phyloP scores from a whole-genome alignment of 352 stramenopile genomes.

The Phytophthora pini region DNA sequence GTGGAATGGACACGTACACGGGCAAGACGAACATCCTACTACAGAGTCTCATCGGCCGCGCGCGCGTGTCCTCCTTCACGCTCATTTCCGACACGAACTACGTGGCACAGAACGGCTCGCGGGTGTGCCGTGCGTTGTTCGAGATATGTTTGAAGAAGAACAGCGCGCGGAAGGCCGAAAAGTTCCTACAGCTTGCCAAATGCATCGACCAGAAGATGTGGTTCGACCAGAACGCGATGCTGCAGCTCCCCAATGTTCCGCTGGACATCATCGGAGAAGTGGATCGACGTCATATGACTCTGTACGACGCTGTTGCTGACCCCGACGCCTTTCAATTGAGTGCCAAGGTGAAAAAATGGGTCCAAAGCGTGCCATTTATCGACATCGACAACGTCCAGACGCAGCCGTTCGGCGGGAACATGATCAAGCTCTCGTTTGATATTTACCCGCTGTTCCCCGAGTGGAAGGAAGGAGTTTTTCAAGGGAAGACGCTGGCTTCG shows the following conservation, averaged over 20 bases:
- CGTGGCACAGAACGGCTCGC: slow-evolving; percentile 98
- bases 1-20: slow-evolving; percentile 91
- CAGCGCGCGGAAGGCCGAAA: slow-evolving; percentile 87
- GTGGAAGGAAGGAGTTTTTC: slow-evolving; percentile 70
- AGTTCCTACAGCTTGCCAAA: slow-evolving; percentile 97
- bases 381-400: slow-evolving; percentile 78
- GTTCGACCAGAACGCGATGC: slow-evolving; percentile 96
- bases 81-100: slow-evolving; percentile 99
- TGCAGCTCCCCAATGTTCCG: slow-evolving; percentile 92
- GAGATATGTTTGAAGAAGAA: slow-evolving; percentile 97
- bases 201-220: slow-evolving; percentile 97
- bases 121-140: slow-evolving; percentile 98
- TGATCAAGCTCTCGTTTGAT: slow-evolving; percentile 93
- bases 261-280: slow-evolving; percentile 90
- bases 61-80: slow-evolving; percentile 95
- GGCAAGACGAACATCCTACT: slow-evolving; percentile 98
- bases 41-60: slow-evolving; percentile 82
- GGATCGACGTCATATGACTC: slow-evolving; percentile 68
- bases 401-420: slow-evolving; percentile 96
- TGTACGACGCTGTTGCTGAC: slow-evolving; percentile 65
- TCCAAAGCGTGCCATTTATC: slow-evolving; percentile 69
- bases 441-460: slow-evolving; percentile 70
- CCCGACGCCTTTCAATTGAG: slow-evolving; percentile 49
- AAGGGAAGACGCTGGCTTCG: slow-evolving; percentile 78
- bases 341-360: slow-evolving; percentile 75